A percentile compares a stretch with the other conserved stretches of the same genome.
phyloP scores from a whole-genome alignment of 495 filamentous ascomycete species.

The Paragyromitra xinjiangensis region DNA sequence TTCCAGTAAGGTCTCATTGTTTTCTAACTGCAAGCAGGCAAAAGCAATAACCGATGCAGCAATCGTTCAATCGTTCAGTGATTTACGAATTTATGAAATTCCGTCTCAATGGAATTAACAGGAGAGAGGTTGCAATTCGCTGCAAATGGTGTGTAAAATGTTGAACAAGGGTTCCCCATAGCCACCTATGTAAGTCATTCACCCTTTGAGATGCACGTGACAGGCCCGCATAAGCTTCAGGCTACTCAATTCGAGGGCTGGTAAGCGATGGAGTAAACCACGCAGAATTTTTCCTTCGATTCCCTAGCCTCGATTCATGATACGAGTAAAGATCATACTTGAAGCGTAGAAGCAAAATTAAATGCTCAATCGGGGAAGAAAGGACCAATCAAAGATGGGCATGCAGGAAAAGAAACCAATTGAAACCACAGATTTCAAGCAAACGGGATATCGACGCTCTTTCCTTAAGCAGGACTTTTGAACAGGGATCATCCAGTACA shows the following conservation, averaged over 20 bases:
- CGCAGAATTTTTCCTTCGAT: conserved; percentile 14
- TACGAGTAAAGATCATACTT: conserved; percentile 20
- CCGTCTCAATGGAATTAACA: conserved; percentile 12
- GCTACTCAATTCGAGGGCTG: conserved; percentile 33
- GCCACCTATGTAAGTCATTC: conserved; percentile 37
- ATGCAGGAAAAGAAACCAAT: conserved; percentile 43
- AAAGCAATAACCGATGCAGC: conserved; percentile 36
- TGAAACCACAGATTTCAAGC: conserved; percentile 34
- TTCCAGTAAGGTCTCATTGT: conserved; percentile 9
- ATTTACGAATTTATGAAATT: conserved; percentile 19
- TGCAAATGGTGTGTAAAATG: conserved; percentile 40
- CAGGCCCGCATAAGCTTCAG: conserved; percentile 25
- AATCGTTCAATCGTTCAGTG: conserved; percentile 25
- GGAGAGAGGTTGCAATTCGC: conserved; percentile 2
- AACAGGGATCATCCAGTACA: conserved; percentile 33
- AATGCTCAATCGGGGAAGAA: conserved; percentile 26
- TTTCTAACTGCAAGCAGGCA: conserved; percentile 23
- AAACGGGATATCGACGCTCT: conserved; percentile 42
- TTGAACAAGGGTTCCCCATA: conserved; percentile 36
- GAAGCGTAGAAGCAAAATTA: conserved; percentile 31
- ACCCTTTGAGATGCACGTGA: conserved; percentile 37
- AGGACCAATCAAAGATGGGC: conserved; percentile 25
- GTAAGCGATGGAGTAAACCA: conserved; percentile 39
- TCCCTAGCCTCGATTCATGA: conserved; percentile 20
- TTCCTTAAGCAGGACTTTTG: conserved; percentile 21